phyloP scores from a whole-genome alignment of 768 basidiomycete species.

The Tulasnella sp. region DNA sequence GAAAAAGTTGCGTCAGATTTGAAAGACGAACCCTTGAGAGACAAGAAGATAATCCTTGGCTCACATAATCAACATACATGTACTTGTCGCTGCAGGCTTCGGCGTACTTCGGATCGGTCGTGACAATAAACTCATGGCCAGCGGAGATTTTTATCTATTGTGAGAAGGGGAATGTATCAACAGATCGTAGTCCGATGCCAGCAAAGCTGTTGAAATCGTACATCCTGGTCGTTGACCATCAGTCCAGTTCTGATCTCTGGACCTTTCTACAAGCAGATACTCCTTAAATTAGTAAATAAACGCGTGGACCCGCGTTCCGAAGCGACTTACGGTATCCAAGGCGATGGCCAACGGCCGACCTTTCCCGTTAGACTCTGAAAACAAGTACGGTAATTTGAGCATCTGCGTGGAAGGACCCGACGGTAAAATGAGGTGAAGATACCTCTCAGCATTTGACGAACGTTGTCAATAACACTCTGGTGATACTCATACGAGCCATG shows the following conservation, averaged over 20 bases:
- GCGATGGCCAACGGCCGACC: constrained; percentile 96
- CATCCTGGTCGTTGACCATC: constrained; percentile 78
- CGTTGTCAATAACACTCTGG: constrained; percentile 98
- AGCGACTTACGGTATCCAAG: constrained; percentile 72
- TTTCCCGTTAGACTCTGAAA: constrained; percentile 39
- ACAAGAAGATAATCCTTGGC: constrained; percentile 25
- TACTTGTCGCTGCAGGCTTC: constrained; percentile 71
- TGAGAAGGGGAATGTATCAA: constrained; percentile 5
- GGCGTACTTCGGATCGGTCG: constrained; percentile 71
- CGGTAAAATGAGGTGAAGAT: constrained; percentile 22
- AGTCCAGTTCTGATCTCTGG: constrained; percentile 97
- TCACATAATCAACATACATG: constrained; percentile 88
- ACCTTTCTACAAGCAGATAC: constrained; percentile 60
- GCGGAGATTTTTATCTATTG: constrained; percentile 66
- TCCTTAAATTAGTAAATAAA: constrained; percentile 11
- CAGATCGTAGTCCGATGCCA: neutral
- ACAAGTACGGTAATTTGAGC: neutral
- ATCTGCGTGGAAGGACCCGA: neutral
- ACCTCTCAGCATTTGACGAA: constrained; percentile 75
- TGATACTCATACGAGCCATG: constrained; percentile 98
- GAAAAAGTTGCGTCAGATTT: too few relatives aligned
- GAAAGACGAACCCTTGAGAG: neutral
- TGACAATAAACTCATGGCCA: constrained; percentile 88
- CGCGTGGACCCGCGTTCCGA: neutral
- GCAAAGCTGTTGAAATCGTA: constrained; percentile 32